These are phyloP conservation scores for Raddia distichophylla DNA, from an alignment of 176 grass and related monocot genomes.

Conservation along the genomic window DNA sequence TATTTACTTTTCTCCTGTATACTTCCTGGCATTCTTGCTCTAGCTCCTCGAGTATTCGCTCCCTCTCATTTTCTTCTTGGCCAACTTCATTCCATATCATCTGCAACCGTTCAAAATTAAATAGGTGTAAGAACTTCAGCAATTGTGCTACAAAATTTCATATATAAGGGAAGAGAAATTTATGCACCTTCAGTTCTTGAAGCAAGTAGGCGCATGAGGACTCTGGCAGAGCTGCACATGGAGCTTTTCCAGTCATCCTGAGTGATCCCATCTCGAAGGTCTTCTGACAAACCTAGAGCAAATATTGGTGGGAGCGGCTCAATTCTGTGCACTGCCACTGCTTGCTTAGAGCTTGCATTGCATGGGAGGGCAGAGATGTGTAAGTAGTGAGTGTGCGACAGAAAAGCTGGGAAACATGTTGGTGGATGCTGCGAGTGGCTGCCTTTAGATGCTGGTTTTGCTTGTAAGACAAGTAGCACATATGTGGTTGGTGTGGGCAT, in stretches of 20 bases:
- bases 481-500: slow-evolving; percentile 71
- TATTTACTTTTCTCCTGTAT: slow-evolving; percentile 92
- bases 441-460: slow-evolving; percentile 88
- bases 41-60: slow-evolving; percentile 71
- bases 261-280: slow-evolving; percentile 68
- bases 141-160: background rate
- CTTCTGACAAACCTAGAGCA: slow-evolving; percentile 33
- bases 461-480: slow-evolving; percentile 93
- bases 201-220: slow-evolving; percentile 88
- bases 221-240: slow-evolving; percentile 50
- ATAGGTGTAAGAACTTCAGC: slow-evolving; percentile 6
- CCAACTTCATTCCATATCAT: slow-evolving; percentile 99
- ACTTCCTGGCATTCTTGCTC: slow-evolving; percentile 86
- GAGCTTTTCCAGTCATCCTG: slow-evolving; percentile 52
- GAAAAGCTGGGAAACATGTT: slow-evolving; percentile 43
- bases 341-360: slow-evolving; percentile 43
- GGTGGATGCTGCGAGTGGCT: slow-evolving; percentile 65
- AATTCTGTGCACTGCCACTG: slow-evolving; percentile 36
- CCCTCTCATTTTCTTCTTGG: slow-evolving; percentile 70
- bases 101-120: slow-evolving; percentile 41
- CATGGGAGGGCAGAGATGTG: slow-evolving; percentile 46
- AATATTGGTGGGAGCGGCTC: slow-evolving; percentile 24
- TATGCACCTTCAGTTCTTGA: slow-evolving; percentile 83
- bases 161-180: slow-evolving; percentile 25
- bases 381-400: slow-evolving; percentile 42